Evolutionary conservation across 2,329 filamentous ascomycete genomes (phyloP).

Genomic region (Graphiopsis chlorocephala): DNA sequence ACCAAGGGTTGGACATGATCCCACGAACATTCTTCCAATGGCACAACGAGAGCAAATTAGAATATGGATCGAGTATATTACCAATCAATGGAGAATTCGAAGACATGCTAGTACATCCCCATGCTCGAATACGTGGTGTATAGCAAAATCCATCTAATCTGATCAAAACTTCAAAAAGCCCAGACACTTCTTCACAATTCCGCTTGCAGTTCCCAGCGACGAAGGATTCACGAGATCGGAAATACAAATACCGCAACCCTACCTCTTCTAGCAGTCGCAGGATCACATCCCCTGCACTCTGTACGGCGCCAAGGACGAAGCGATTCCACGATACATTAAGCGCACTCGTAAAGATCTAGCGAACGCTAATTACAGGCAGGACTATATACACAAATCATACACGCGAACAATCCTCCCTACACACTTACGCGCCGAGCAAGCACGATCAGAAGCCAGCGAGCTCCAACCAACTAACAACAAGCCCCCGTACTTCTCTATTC

Average conservation of each 20-base stretch:
- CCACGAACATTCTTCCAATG: background rate
- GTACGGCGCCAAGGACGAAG: background rate
- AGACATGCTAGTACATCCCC: background rate
- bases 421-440: background rate
- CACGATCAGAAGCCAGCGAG: slow-evolving; percentile 44
- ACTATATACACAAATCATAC: background rate
- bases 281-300: background rate
- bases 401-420: background rate
- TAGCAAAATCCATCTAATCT: background rate
- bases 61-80: background rate
- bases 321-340: background rate
- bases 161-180: background rate
- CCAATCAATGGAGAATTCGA: background rate
- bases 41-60: background rate
- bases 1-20: background rate
- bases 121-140: background rate
- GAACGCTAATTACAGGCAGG: background rate
- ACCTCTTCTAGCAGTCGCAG: background rate
- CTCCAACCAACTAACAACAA: slow-evolving; percentile 89
- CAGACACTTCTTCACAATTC: background rate
- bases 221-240: background rate
- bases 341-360: background rate
- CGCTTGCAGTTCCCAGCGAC: background rate
- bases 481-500: slow-evolving; percentile 66
- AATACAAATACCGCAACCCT: background rate